These are phyloP conservation scores for Apiosordaria backusii DNA, from an alignment of 495 filamentous ascomycete species.

Conservation along the genomic window DNA sequence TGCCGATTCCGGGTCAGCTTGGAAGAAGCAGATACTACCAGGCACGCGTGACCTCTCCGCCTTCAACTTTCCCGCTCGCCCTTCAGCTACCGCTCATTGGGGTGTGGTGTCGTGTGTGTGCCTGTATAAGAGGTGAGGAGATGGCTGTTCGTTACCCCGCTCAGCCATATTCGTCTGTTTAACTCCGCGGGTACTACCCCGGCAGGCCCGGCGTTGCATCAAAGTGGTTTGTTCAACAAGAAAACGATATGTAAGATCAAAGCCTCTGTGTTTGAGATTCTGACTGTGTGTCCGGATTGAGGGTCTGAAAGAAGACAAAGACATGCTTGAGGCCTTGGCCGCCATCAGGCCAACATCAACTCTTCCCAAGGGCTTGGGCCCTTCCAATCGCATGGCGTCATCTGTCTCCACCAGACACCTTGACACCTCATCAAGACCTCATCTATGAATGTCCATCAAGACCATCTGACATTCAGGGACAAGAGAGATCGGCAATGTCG, in stretches of 20 bases:
- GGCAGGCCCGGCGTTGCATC: not conserved
- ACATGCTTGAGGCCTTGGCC: not conserved
- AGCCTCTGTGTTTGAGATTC: not conserved
- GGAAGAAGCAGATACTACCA: not conserved
- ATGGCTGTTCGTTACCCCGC: not conserved
- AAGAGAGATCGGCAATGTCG: not conserved
- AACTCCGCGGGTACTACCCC: not conserved
- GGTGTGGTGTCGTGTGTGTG: not conserved
- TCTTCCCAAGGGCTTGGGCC: not conserved
- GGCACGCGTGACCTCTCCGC: not conserved
- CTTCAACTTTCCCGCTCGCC: not conserved
- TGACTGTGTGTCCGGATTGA: not conserved
- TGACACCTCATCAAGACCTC: slow-evolving; percentile 2
- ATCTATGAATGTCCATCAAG: not conserved
- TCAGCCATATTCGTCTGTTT: not conserved
- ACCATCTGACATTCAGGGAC: not conserved
- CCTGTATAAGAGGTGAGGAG: not conserved
- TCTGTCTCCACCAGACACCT: not conserved
- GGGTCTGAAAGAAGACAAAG: not conserved
- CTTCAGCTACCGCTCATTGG: not conserved
- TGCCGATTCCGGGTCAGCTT: not conserved
- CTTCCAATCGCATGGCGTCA: slow-evolving; percentile 3
- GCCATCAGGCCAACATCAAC: not conserved
- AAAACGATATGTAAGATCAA: not conserved
- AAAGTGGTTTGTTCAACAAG: not conserved